Evolutionary conservation across 345 rosid species (phyloP).

Genomic region (Pseudoturritis turrita): DNA sequence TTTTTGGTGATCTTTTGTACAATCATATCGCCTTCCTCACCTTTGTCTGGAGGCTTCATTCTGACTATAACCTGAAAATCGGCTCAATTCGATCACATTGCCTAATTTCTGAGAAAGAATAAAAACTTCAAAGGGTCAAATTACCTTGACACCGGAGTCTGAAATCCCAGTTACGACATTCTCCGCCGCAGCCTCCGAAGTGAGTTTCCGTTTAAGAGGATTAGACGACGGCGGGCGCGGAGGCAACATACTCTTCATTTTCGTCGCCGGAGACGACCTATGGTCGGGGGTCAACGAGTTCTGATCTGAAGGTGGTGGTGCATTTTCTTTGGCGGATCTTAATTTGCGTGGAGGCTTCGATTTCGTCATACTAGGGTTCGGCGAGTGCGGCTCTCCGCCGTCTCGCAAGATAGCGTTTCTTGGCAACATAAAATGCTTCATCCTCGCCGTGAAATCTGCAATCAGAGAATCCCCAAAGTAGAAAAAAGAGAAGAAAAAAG

Average conservation of each 20-base stretch:
- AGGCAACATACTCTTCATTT: conserved; percentile 58
- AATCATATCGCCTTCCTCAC: conserved; percentile 60
- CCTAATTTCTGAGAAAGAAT: neutral
- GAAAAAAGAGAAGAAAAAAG: neutral
- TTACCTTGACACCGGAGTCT: conserved; percentile 63
- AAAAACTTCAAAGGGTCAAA: neutral
- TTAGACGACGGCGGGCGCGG: conserved; percentile 79
- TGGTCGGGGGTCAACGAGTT: conserved; percentile 23
- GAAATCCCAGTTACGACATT: conserved; percentile 29
- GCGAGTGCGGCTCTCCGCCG: conserved; percentile 29
- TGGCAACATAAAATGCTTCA: conserved; percentile 74
- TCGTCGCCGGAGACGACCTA: conserved; percentile 39
- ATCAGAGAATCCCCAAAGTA: neutral
- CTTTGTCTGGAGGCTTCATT: conserved; percentile 63
- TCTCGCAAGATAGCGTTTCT: conserved; percentile 51
- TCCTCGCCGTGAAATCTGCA: neutral
- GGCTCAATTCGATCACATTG: neutral
- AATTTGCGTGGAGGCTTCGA: conserved; percentile 39
- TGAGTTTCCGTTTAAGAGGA: conserved; percentile 81
- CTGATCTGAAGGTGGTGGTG: conserved; percentile 75
- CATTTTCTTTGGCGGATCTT: conserved; percentile 58
- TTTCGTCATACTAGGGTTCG: conserved; percentile 33
- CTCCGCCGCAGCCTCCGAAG: conserved; percentile 37
- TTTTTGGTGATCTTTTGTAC: conserved; percentile 50
- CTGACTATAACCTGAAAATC: conserved; percentile 62